These are phyloP conservation scores for Fomes fomentarius DNA, from an alignment of 1,284 basidiomycete genomes.

Conservation along the genomic window DNA sequence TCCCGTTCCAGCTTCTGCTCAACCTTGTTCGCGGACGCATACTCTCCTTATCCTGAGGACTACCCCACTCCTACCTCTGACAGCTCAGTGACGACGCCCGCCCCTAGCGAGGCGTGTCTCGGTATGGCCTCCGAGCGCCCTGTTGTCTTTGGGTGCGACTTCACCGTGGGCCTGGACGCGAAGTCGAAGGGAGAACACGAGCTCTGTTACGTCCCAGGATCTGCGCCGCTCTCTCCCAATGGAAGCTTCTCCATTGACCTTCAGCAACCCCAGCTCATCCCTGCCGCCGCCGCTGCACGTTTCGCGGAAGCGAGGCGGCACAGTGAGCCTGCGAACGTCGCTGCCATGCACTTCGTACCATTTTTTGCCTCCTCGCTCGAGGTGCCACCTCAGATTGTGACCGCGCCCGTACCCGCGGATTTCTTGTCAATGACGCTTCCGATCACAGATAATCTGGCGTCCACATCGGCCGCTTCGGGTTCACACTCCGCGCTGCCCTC, in stretches of 20 bases:
- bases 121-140: conserved; percentile 15
- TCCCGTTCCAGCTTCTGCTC: conserved; percentile 24
- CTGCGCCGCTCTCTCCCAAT: conserved; percentile 19
- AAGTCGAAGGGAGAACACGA: conserved; percentile 14
- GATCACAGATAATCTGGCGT: conserved; percentile 22
- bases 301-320: conserved; percentile 17
- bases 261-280: background rate
- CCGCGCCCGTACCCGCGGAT: conserved; percentile 7
- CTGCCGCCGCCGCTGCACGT: background rate
- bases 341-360: conserved; percentile 14
- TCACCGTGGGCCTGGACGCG: conserved; percentile 11
- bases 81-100: conserved; percentile 23
- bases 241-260: conserved; percentile 11
- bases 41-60: conserved; percentile 14
- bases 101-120: conserved; percentile 17
- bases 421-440: conserved; percentile 14
- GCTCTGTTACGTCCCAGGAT: conserved; percentile 21
- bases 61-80: conserved; percentile 21
- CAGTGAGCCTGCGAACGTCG: conserved; percentile 23
- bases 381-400: conserved; percentile 9
- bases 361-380: conserved; percentile 13
- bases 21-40: conserved; percentile 8
- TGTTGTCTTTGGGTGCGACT: conserved; percentile 10
- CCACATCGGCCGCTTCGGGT: conserved; percentile 10
- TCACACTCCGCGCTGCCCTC: conserved; percentile 11